Evolutionary conservation across 2,329 filamentous ascomycete species (phyloP), one percentile per base, ranked within the genome.

Genomic region (Paraphaeosphaeria sporulosa): DNA sequence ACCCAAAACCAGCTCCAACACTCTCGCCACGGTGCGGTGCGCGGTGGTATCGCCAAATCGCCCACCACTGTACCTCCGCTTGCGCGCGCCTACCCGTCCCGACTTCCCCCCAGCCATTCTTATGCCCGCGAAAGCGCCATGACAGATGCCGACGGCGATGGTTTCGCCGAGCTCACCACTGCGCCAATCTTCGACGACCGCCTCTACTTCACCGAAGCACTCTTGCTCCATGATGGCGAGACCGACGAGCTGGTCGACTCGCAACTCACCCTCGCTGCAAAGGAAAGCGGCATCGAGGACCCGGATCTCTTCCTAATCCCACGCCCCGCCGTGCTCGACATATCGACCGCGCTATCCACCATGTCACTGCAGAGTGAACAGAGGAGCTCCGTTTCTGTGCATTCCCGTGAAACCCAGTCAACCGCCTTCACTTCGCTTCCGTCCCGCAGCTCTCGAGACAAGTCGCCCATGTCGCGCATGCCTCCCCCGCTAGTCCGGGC

Each of bases 181-280:
- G 71, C 69, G 36, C 69, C 71, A 64, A 74, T 78, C 36, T 76
- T 78, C 59, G 74, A 77, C 65, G 68, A 78, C 58, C 64, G 66
- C 44, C 56, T 71, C 44, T 78, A 75, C 56, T 61, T 64, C 9
- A 54, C 65, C n/a, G 75, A 78, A 55, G 76, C 71, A 5, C 66
- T 78, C 25, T 54, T 61, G 27, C 65, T 75, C 13, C 65, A 69
- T 1, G 61, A 60, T 1, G 57, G 59, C 56, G 67, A 75, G 34
- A 71, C 59, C 44, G 76, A 78, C 55, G 73, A 77, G 57, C 65
- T 73, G 19, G 27, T 76, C 36, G 73, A 77, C 48, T 66, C 69
- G 38, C 66, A 71, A 25, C 64, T 76, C 36, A 67, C 64, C 43
- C 53, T 71, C 44, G 59, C 64, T 46, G 75, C 75, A 27, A 61